These are phyloP conservation scores for Lecanicillium sp. DNA, from an alignment of 2,329 filamentous ascomycete genomes.

Conservation along the genomic window DNA sequence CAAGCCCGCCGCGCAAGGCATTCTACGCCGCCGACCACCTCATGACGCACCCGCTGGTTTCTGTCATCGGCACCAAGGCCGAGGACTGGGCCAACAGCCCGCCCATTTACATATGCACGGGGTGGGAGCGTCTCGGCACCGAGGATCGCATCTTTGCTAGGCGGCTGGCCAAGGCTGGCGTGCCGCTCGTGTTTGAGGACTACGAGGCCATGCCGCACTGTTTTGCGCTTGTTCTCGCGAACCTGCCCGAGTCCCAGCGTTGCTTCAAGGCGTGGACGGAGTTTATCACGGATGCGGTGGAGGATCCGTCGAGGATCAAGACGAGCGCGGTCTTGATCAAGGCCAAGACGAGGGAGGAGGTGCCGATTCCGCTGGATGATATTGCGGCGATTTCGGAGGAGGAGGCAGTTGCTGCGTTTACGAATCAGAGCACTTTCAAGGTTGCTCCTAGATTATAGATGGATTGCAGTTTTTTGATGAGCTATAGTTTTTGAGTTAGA, in stretches of 20 bases:
- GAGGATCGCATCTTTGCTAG: slow-evolving; percentile 55
- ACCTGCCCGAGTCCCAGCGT: slow-evolving; percentile 34
- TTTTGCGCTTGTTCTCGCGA: slow-evolving; percentile 52
- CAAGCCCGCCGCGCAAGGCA: slow-evolving; percentile 42
- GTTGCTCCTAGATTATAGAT: slow-evolving; percentile 5
- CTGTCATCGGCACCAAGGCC: slow-evolving; percentile 42
- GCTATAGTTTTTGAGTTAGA: neutral
- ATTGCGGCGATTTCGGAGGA: slow-evolving; percentile 25
- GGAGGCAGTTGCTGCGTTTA: slow-evolving; percentile 10
- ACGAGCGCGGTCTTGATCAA: slow-evolving; percentile 37
- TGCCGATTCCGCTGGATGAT: slow-evolving; percentile 30
- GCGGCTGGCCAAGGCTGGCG: slow-evolving; percentile 48
- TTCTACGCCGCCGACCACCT: slow-evolving; percentile 49
- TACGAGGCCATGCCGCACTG: slow-evolving; percentile 78
- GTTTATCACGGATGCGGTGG: slow-evolving; percentile 43
- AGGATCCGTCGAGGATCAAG: slow-evolving; percentile 22
- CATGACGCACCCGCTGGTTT: slow-evolving; percentile 59
- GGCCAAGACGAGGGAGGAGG: slow-evolving; percentile 44
- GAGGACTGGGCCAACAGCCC: slow-evolving; percentile 53
- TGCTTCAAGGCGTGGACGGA: slow-evolving; percentile 48
- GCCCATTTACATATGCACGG: slow-evolving; percentile 61
- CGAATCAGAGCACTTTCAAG: slow-evolving; percentile 13
- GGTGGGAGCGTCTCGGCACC: slow-evolving; percentile 65
- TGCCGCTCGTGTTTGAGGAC: slow-evolving; percentile 58
- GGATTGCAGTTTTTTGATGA: no score